These are phyloP conservation scores for Xylaria venustula DNA, from an alignment of 495 filamentous ascomycete genomes.

Conservation along the genomic window DNA sequence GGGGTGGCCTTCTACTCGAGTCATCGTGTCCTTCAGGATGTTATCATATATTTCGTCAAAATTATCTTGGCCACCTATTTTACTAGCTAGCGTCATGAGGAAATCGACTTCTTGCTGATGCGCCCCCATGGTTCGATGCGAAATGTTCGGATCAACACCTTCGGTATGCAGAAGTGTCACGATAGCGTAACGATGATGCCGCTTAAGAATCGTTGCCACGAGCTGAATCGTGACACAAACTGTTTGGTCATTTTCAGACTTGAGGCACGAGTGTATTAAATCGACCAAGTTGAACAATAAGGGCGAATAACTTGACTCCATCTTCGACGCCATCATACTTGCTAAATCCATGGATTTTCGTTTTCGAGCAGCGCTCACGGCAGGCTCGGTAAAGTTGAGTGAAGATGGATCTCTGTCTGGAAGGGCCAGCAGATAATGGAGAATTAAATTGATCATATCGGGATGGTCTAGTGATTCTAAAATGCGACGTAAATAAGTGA, in stretches of 20 bases:
- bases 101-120: conserved; percentile 77
- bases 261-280: conserved; percentile 80
- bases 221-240: conserved; percentile 84
- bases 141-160: conserved; percentile 46
- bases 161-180: conserved; percentile 69
- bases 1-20: conserved; percentile 75
- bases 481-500: conserved; percentile 90
- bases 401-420: conserved; percentile 45
- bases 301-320: conserved; percentile 70
- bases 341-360: conserved; percentile 86
- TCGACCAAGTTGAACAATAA: conserved; percentile 90
- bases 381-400: conserved; percentile 19
- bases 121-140: conserved; percentile 69
- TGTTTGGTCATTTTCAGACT: conserved; percentile 82
- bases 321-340: conserved; percentile 69
- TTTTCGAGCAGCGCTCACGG: conserved; percentile 65
- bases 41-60: conserved; percentile 79
- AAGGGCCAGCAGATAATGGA: conserved; percentile 87
- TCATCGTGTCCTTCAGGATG: conserved; percentile 76
- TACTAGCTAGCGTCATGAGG: conserved; percentile 68
- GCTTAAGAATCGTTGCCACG: conserved; percentile 75
- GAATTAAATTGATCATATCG: conserved; percentile 86
- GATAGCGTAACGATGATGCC: conserved; percentile 82
- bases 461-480: conserved; percentile 88
- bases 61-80: conserved; percentile 67